Evolutionary conservation across 2,329 filamentous ascomycete species (phyloP).

Genomic region (Polychaeton citri): DNA sequence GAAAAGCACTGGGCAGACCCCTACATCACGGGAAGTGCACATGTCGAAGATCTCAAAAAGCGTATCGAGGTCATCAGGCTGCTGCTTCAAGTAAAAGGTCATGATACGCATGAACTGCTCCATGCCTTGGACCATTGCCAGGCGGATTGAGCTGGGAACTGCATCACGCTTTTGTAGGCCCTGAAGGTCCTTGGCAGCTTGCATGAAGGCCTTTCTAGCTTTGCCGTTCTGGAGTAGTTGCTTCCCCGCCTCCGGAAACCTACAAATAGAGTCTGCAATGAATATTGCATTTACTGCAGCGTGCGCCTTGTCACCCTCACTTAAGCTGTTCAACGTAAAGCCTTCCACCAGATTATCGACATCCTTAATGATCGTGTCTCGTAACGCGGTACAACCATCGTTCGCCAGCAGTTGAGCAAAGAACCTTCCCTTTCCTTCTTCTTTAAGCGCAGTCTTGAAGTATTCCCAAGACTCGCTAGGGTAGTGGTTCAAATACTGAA

Average conservation of each 20-base stretch:
- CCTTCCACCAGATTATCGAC: conserved; percentile 57
- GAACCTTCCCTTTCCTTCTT: conserved; percentile 79
- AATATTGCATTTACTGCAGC: conserved; percentile 81
- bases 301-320: conserved; percentile 55
- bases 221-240: conserved; percentile 50
- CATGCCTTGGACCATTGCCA: conserved; percentile 77
- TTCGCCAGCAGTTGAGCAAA: conserved; percentile 76
- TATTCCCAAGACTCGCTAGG: conserved; percentile 75
- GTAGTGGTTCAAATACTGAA: conserved; percentile 89
- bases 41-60: conserved; percentile 75
- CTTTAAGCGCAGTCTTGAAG: conserved; percentile 65
- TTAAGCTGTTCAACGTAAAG: conserved; percentile 47
- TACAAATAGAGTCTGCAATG: conserved; percentile 64
- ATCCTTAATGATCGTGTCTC: conserved; percentile 61
- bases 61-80: conserved; percentile 52
- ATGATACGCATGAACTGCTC: conserved; percentile 81
- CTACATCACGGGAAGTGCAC: conserved; percentile 71
- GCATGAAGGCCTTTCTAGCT: conserved; percentile 45
- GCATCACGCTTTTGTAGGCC: conserved; percentile 55
- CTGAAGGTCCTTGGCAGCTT: conserved; percentile 66
- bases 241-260: conserved; percentile 47
- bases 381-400: conserved; percentile 57
- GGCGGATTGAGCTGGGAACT: conserved; percentile 57
- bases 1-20: conserved; percentile 60
- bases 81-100: conserved; percentile 62